These are phyloP conservation scores for Fennellomyces sp. DNA, from an alignment of 371 early-diverging fungal species.

Conservation along the genomic window DNA sequence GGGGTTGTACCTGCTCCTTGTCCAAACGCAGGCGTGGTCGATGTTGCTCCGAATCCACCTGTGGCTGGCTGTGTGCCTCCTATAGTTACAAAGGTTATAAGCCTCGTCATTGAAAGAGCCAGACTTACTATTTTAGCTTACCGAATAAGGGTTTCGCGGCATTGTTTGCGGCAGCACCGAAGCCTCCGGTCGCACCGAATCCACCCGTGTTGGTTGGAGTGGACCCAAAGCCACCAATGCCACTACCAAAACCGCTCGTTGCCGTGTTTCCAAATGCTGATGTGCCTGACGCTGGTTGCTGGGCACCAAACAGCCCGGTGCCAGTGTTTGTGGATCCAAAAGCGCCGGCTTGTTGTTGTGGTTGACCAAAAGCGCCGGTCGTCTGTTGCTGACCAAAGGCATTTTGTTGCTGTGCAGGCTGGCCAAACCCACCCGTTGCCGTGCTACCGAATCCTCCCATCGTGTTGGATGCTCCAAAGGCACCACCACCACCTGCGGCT, in stretches of 20 bases:
- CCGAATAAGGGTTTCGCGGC: slow-evolving; percentile 46
- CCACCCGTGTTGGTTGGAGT: not conserved
- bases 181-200: not conserved
- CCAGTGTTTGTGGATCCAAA: not conserved
- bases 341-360: not conserved
- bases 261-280: not conserved
- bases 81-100: not conserved
- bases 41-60: slow-evolving; percentile 39
- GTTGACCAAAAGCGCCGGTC: not conserved
- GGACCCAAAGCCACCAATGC: slow-evolving; percentile 34
- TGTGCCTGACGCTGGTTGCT: not conserved
- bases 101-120: no score
- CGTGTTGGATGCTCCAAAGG: slow-evolving; percentile 41
- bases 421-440: slow-evolving; percentile 45
- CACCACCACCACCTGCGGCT: slow-evolving; percentile 26
- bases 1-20: slow-evolving; percentile 12
- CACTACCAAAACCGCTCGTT: slow-evolving; percentile 11
- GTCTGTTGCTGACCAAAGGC: not conserved
- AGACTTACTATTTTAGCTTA: no score
- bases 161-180: not conserved
- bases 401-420: no score
- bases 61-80: slow-evolving; percentile 16
- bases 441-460: slow-evolving; percentile 51
- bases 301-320: not conserved
- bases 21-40: slow-evolving; percentile 18